Conservation (phyloP, 176 grass and related monocot species). For the Pharus latifolius region DNA sequence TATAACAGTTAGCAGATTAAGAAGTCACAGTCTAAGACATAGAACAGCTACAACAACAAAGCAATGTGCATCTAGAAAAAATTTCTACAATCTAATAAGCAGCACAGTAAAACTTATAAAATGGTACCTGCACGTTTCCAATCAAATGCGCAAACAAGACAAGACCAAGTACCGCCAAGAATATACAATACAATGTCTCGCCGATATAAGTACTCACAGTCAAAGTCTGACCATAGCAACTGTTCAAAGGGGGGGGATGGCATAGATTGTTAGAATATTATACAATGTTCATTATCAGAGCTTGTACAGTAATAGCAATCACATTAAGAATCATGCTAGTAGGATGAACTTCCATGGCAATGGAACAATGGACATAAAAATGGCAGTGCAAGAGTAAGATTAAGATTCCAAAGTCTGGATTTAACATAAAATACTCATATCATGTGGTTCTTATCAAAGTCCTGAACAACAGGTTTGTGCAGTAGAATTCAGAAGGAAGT, state of each 20-base stretch:
- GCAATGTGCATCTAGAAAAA: background rate
- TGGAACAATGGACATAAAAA: background rate
- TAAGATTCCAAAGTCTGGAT: background rate
- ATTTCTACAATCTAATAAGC: background rate
- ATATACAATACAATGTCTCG: slow-evolving; percentile 88
- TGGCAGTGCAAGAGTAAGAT: background rate
- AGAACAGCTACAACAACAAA: background rate
- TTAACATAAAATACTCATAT: background rate
- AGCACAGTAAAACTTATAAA: background rate
- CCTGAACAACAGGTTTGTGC: background rate
- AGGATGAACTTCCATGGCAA: background rate
- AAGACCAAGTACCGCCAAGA: slow-evolving; percentile 80
- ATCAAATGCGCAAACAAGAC: slow-evolving; percentile 97
- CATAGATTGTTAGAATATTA: background rate
- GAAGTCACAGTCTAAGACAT: too few species aligned
- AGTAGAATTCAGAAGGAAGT: background rate
- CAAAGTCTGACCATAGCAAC: slow-evolving; percentile 92
- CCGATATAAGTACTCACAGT: slow-evolving; percentile 84
- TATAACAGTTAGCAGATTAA: too few species aligned
- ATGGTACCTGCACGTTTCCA: slow-evolving; percentile 91
- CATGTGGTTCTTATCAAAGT: background rate
- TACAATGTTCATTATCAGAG: background rate
- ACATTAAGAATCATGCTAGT: background rate
- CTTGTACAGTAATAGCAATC: background rate
- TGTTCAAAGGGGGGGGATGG: slow-evolving; percentile 22